Base-by-base conservation (phyloP, 495 filamentous ascomycete genomes). In the Penicillium alfredii region DNA sequence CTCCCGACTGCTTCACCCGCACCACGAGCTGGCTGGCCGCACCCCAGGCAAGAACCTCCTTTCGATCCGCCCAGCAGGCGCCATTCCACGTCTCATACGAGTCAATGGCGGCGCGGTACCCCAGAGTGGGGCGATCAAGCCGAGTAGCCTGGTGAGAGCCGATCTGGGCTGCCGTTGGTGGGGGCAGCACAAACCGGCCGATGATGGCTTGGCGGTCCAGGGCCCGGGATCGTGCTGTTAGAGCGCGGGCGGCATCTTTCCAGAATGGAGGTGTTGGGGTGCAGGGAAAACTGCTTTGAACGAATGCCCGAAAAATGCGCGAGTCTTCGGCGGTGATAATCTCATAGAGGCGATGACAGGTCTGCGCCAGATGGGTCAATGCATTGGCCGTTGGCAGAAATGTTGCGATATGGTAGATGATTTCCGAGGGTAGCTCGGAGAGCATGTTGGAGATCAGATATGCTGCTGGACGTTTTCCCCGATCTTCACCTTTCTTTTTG, bases 71-170 rank as follows among this genome's bases (percentile, higher is more conserved):
- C 77, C 78, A 82, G 24, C 42, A 30, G 0, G 56, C 53, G 3
- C 67, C 67, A 39, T 64, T 64, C 66, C 72, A 76, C 4, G 61
- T 51, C 35, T 82, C 76, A 40, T 77, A 78, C 8, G 73, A 75
- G 45, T 81, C 74, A 16, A 84, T 68, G 12, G 72, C 64, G 11
- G 81, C 79, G 17, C 68, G 66, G 47, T 78, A 84, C 4, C 77
- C 78, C 44, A 82, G 69, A 3, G 77, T 85, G 35, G 82, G 79
- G 16, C 69, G 74, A 36, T 61, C 56, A 35, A 23, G 47, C 38
- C 60, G 53, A 13, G 38, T 59, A 14, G 47, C 44, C 33, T 49
- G 51, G 19, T 59, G 47, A 11, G 52, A 37, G 9, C 58, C 58
- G 12, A 61, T 42, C 24, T 42, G 37, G 35, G 49, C 55, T 40